Evolutionary conservation across 768 basidiomycete genomes (phyloP).

Genomic region (Leccinum uliginosum): DNA sequence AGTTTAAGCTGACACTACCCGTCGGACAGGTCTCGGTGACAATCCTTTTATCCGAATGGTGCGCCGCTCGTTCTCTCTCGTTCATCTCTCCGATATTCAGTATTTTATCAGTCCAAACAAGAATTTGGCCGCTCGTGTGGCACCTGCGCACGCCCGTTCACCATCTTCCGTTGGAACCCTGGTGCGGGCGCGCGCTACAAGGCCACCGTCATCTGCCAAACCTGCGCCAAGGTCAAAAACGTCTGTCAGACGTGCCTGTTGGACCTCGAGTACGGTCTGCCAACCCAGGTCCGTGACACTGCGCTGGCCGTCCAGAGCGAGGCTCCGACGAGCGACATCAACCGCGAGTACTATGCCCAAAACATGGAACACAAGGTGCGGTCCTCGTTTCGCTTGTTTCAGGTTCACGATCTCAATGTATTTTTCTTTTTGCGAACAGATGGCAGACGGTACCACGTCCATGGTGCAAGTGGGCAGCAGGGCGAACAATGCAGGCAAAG

Average conservation of each 20-base stretch:
- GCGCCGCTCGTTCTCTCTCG: slow-evolving; percentile 18
- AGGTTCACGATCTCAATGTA: not conserved
- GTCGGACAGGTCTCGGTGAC: slow-evolving; percentile 74
- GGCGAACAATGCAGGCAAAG: slow-evolving; percentile 80
- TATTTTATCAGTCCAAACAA: slow-evolving; percentile 86
- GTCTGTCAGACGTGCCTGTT: slow-evolving; percentile 97
- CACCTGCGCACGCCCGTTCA: slow-evolving; percentile 94
- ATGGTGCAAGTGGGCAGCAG: slow-evolving; percentile 52
- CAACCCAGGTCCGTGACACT: slow-evolving; percentile 96
- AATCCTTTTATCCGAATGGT: slow-evolving; percentile 97
- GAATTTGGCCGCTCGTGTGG: slow-evolving; percentile 95
- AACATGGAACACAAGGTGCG: slow-evolving; percentile 81
- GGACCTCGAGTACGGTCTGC: slow-evolving; percentile 93
- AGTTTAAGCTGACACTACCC: slow-evolving; percentile 3
- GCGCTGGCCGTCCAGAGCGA: slow-evolving; percentile 81
- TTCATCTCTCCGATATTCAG: not conserved
- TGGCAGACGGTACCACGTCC: slow-evolving; percentile 63
- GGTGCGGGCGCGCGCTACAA: slow-evolving; percentile 92
- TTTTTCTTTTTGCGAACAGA: slow-evolving; percentile 36
- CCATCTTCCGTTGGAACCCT: slow-evolving; percentile 98
- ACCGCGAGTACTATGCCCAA: slow-evolving; percentile 91
- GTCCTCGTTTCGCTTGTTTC: not conserved
- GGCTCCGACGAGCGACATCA: slow-evolving; percentile 96
- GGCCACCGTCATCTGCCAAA: slow-evolving; percentile 95
- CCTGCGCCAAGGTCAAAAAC: slow-evolving; percentile 93